A percentile compares a stretch with the other conserved stretches of the same genome.
Conservation (phyloP, 768 basidiomycete genomes). For the Suillus discolor region DNA sequence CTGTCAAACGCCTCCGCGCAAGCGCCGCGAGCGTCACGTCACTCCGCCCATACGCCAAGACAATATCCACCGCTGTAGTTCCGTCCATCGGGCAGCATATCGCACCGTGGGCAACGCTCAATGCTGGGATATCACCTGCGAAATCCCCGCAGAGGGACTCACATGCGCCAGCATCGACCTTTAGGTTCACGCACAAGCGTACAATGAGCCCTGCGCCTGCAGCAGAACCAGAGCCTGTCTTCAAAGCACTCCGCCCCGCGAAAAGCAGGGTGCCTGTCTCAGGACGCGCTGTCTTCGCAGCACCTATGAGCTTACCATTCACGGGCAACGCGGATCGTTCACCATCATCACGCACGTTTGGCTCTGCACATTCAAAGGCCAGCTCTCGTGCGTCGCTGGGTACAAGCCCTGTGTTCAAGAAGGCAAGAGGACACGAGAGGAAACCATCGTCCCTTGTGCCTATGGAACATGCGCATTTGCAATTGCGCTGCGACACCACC, state of each 20-base stretch:
- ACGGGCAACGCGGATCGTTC: constrained; percentile 27
- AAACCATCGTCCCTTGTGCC: constrained; percentile 29
- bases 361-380: constrained; percentile 35
- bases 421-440: constrained; percentile 24
- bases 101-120: constrained; percentile 59
- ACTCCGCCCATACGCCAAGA: constrained; percentile 51
- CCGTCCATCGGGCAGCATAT: constrained; percentile 56
- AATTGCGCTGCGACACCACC: background rate
- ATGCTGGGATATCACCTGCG: constrained; percentile 40
- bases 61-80: constrained; percentile 21
- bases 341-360: constrained; percentile 40
- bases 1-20: constrained; percentile 36
- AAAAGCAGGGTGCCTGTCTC: constrained; percentile 28
- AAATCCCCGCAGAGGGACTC: constrained; percentile 29
- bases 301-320: constrained; percentile 15
- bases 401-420: constrained; percentile 39
- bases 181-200: constrained; percentile 46
- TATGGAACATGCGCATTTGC: constrained; percentile 15
- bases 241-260: constrained; percentile 60
- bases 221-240: constrained; percentile 56
- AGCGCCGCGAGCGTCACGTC: constrained; percentile 48
- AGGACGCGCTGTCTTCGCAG: constrained; percentile 25
- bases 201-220: constrained; percentile 61
- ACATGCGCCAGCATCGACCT: constrained; percentile 29
- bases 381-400: constrained; percentile 23